phyloP scores from a whole-genome alignment of 139 green algal genomes.

The Asterochloris erici region DNA sequence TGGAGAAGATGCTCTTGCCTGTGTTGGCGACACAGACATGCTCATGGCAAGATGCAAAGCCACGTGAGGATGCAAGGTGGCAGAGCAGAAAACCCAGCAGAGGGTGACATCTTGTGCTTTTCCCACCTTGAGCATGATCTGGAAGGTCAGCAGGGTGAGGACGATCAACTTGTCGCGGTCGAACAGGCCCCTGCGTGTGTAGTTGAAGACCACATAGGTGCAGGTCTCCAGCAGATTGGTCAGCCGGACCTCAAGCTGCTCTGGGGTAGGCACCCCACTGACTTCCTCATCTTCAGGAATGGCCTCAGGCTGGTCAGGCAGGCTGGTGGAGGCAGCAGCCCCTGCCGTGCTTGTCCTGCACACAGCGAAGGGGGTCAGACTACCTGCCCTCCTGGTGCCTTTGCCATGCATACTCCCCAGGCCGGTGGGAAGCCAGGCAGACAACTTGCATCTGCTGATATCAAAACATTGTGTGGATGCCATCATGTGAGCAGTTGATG shows the following conservation, averaged over 20 bases:
- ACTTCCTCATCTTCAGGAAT: conserved; percentile 28
- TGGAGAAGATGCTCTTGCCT: background rate
- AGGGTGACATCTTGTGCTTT: background rate
- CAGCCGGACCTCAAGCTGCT: conserved; percentile 69
- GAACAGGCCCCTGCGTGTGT: conserved; percentile 81
- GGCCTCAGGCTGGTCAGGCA: background rate
- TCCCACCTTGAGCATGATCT: conserved; percentile 21
- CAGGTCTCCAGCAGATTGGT: conserved; percentile 59
- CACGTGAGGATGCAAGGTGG: too few relatives aligned
- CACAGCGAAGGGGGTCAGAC: background rate
- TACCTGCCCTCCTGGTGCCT: background rate
- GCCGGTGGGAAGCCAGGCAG: too few relatives aligned
- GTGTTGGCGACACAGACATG: background rate
- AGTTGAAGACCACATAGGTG: conserved; percentile 87
- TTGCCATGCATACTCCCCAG: background rate
- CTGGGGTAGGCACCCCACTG: conserved; percentile 37
- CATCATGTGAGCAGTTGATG: background rate
- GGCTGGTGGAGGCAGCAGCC: background rate
- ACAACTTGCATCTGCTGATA: too few relatives aligned
- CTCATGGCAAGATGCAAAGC: too few relatives aligned
- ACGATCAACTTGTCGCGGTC: conserved; percentile 86
- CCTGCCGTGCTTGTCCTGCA: background rate
- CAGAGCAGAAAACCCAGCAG: too few relatives aligned
- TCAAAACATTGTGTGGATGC: too few relatives aligned
- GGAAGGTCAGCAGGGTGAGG: conserved; percentile 76